Evolutionary conservation across 2,329 filamentous ascomycete genomes (phyloP).

Genomic region (Nothophaeocryptopus gaeumannii): DNA sequence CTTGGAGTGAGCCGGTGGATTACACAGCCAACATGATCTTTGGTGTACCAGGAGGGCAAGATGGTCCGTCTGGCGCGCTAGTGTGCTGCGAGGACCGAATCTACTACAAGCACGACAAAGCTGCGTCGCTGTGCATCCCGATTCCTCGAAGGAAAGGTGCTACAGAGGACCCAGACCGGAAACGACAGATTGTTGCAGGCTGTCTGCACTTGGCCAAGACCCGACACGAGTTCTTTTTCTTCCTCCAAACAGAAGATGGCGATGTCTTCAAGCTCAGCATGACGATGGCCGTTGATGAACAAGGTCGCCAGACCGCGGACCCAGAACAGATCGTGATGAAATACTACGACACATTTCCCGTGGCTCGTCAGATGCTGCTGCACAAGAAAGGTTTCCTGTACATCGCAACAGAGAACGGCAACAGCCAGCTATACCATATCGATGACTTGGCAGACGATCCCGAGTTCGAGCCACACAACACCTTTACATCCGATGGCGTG

Average conservation of each 20-base stretch:
- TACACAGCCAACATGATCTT: slow-evolving; percentile 85
- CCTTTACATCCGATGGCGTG: slow-evolving; percentile 50
- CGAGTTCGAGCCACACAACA: slow-evolving; percentile 66
- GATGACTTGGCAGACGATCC: slow-evolving; percentile 96
- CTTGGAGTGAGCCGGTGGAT: slow-evolving; percentile 93
- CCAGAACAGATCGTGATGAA: slow-evolving; percentile 86
- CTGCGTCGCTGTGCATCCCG: slow-evolving; percentile 81
- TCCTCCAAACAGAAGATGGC: slow-evolving; percentile 95
- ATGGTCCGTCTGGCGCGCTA: slow-evolving; percentile 90
- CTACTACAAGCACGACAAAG: slow-evolving; percentile 95
- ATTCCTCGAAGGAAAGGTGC: slow-evolving; percentile 83
- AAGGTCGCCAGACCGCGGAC: slow-evolving; percentile 74
- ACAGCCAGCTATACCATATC: slow-evolving; percentile 94
- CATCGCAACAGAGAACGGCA: slow-evolving; percentile 85
- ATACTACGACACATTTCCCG: slow-evolving; percentile 94
- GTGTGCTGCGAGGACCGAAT: slow-evolving; percentile 94
- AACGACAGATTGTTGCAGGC: slow-evolving; percentile 80
- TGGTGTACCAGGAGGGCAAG: slow-evolving; percentile 88
- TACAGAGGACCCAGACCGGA: slow-evolving; percentile 88
- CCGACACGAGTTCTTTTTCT: slow-evolving; percentile 79
- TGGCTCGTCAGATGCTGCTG: slow-evolving; percentile 84
- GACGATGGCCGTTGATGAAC: slow-evolving; percentile 80
- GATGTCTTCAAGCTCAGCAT: slow-evolving; percentile 96
- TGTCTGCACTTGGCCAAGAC: slow-evolving; percentile 98
- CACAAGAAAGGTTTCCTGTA: slow-evolving; percentile 95